Conservation (phyloP, 169 alveolate species). For the Plasmodium inui region DNA sequence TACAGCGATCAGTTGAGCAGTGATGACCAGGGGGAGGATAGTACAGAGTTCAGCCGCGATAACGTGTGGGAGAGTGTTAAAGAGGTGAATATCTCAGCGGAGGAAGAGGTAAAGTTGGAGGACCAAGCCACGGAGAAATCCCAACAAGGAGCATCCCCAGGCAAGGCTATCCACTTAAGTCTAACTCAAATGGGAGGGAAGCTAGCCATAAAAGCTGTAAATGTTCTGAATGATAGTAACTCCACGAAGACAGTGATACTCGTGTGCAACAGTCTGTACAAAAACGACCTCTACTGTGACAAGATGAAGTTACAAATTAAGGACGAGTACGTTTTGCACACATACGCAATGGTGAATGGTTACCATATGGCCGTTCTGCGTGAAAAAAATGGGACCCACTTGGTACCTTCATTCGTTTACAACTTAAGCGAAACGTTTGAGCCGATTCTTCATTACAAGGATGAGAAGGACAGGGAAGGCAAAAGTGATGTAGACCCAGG, state of each 20-base stretch:
- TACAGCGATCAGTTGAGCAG: background rate
- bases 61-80: background rate
- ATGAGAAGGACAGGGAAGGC: background rate
- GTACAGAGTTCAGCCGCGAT: background rate
- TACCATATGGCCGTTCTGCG: conserved; percentile 3
- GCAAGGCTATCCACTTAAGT: background rate
- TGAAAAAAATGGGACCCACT: background rate
- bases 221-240: background rate
- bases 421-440: conserved; percentile 11
- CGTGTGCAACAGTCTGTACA: background rate
- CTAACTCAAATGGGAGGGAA: background rate
- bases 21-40: background rate
- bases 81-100: background rate
- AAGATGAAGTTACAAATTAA: background rate
- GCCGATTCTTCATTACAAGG: background rate
- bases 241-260: background rate
- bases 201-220: background rate
- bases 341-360: background rate
- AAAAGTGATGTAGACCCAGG: background rate
- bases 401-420: background rate
- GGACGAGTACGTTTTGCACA: background rate
- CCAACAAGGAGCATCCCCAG: background rate
- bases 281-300: conserved; percentile 12
- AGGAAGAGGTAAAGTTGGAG: background rate
- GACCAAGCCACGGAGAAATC: background rate